Percentiles rank a stretch among this genome's conserved stretches.
Conservation (phyloP, 495 filamentous ascomycete genomes). For the Xylaria longipes region DNA sequence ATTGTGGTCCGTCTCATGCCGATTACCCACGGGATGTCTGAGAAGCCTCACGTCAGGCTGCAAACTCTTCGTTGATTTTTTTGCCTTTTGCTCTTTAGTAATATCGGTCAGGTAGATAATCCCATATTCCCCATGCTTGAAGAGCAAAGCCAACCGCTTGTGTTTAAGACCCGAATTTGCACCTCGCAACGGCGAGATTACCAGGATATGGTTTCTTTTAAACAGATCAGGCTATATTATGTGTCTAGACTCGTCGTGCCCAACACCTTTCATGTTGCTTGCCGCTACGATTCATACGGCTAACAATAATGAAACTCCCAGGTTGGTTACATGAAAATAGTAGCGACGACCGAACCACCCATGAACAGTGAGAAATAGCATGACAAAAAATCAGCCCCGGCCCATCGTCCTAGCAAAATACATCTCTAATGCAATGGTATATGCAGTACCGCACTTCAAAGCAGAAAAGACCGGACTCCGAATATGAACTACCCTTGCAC, state of each 20-base stretch:
- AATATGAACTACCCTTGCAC: background rate
- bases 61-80: background rate
- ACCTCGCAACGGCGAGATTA: background rate
- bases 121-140: background rate
- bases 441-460: background rate
- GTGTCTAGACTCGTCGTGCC: background rate
- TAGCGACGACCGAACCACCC: background rate
- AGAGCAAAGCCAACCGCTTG: background rate
- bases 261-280: background rate
- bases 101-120: background rate
- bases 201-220: background rate
- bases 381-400: background rate
- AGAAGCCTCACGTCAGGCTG: background rate
- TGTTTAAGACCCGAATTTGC: background rate
- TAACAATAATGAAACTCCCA: background rate
- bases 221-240: background rate
- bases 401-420: background rate
- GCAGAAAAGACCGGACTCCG: background rate
- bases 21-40: background rate
- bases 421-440: background rate
- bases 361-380: background rate
- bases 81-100: background rate
- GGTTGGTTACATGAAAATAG: background rate
- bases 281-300: background rate
- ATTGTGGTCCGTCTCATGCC: background rate